A percentile compares a stretch with the other conserved stretches of the same genome.
Evolutionary conservation across 208 protist species (phyloP).

Genomic region (Trypanosoma congolense): DNA sequence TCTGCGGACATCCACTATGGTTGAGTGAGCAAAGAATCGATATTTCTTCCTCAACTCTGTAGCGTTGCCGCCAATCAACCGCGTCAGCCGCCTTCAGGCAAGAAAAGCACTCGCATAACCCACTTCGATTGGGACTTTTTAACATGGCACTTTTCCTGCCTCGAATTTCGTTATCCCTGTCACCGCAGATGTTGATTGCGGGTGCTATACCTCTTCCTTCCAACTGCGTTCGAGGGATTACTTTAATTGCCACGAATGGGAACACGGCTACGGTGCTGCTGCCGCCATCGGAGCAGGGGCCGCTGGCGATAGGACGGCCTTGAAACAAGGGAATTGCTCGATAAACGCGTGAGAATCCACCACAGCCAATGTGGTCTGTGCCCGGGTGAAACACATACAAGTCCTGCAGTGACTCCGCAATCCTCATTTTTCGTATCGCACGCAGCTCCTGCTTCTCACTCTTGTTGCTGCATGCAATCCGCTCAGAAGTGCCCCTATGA

Average conservation of each 20-base stretch:
- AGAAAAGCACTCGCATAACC: background rate
- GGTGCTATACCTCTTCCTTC: slow-evolving; percentile 7
- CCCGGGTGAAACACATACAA: slow-evolving; percentile 68
- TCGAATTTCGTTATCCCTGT: background rate
- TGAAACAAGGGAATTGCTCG: slow-evolving; percentile 59
- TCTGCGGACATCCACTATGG: slow-evolving; percentile 66
- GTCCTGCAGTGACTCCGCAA: slow-evolving; percentile 68
- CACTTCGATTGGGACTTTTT: background rate
- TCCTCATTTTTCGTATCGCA: slow-evolving; percentile 20
- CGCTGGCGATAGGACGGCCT: no score
- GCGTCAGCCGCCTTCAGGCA: slow-evolving; percentile 7
- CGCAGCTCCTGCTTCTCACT: background rate
- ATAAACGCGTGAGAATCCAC: slow-evolving; percentile 76
- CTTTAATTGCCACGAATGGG: slow-evolving; percentile 19
- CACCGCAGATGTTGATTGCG: no score
- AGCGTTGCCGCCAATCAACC: slow-evolving; percentile 27
- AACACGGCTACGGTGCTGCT: slow-evolving; percentile 2
- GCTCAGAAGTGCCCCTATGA: background rate
- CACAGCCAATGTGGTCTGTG: slow-evolving; percentile 56
- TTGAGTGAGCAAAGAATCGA: slow-evolving; percentile 54
- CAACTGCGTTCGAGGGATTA: slow-evolving; percentile 14
- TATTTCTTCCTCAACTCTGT: slow-evolving; percentile 74
- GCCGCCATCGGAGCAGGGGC: background rate
- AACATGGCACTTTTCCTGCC: background rate
- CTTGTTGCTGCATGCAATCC: slow-evolving; percentile 1